Percentiles rank a stretch among this genome's conserved stretches.
phyloP scores from a whole-genome alignment of 108 stramenopile genomes.

The Fragilaria crotonensis region DNA sequence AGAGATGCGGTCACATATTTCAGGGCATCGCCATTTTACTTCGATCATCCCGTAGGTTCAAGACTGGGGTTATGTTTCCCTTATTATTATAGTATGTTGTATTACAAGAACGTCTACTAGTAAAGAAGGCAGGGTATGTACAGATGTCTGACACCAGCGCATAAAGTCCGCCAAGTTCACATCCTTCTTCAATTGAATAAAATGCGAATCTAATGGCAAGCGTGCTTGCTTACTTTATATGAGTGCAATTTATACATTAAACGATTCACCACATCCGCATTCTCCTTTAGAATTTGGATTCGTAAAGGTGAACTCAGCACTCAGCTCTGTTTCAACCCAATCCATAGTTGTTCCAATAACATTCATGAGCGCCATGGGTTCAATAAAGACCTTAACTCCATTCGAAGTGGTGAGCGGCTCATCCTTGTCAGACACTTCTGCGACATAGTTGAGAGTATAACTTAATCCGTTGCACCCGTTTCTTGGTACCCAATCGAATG shows the following conservation, averaged over 20 bases:
- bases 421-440: slow-evolving; percentile 52
- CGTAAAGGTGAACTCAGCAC: slow-evolving; percentile 96
- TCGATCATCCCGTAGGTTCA: no score
- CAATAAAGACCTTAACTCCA: slow-evolving; percentile 90
- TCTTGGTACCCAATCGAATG: slow-evolving; percentile 91
- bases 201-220: not conserved
- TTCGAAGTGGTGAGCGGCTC: slow-evolving; percentile 46
- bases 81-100: no score
- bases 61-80: no score
- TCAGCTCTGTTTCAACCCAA: slow-evolving; percentile 92
- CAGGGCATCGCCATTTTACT: no score
- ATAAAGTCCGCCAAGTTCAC: no score
- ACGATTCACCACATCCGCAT: slow-evolving; percentile 99
- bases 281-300: slow-evolving; percentile 99
- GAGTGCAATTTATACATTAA: slow-evolving; percentile 72
- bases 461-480: slow-evolving; percentile 97
- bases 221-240: not conserved
- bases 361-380: slow-evolving; percentile 97
- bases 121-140: no score
- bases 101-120: no score
- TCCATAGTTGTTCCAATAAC: slow-evolving; percentile 98
- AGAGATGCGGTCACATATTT: no score
- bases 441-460: slow-evolving; percentile 97
- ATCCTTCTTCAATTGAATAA: no score
- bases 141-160: no score